phyloP scores from a whole-genome alignment of 148 eudicot species.

The Vaccinium vitisidaea region DNA sequence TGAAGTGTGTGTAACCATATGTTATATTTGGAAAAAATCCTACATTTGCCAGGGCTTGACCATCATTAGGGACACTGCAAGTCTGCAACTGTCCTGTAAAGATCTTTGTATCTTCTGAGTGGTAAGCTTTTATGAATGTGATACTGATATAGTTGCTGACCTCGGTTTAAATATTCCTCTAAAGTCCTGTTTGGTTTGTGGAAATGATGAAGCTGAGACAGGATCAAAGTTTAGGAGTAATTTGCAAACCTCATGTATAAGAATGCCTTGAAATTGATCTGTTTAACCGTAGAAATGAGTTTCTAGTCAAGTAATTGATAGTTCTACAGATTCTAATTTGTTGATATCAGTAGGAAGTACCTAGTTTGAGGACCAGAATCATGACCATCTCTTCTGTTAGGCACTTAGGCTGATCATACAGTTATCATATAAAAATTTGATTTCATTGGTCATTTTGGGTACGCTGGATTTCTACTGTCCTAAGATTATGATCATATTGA shows the following conservation, averaged over 20 bases:
- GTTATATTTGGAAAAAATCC: no score
- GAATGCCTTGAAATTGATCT: neutral
- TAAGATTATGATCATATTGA: no score
- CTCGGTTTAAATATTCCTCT: neutral
- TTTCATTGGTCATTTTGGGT: no score
- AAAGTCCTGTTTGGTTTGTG: neutral
- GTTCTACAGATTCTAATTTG: neutral
- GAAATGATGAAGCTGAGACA: neutral
- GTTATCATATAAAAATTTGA: no score
- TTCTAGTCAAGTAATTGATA: neutral
- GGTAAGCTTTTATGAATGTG: neutral
- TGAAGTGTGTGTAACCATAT: neutral
- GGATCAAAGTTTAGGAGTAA: no score
- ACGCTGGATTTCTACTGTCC: no score
- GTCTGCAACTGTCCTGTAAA: neutral
- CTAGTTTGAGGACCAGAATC: neutral
- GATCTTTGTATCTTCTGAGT: neutral
- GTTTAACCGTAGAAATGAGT: neutral
- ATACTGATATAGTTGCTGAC: neutral
- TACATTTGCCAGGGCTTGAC: no score
- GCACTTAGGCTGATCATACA: no score
- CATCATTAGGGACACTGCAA: neutral
- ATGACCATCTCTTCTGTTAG: no score
- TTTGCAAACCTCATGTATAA: neutral
- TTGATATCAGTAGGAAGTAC: neutral